Evolutionary conservation across 306 rosid species (phyloP).

Genomic region (Acacia crassicarpa): DNA sequence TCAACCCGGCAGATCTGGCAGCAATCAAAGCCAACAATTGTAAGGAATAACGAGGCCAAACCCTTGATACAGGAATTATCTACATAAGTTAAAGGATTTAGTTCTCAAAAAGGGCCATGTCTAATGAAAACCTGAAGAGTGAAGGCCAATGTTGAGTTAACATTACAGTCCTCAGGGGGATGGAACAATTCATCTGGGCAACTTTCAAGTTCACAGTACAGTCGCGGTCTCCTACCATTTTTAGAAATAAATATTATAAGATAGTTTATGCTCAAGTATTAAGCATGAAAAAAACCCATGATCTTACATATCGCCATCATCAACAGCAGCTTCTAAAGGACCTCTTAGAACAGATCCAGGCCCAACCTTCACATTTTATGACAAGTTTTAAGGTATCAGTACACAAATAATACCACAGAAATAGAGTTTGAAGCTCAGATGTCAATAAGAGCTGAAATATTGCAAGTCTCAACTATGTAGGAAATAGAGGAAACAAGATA

Average conservation of each 20-base stretch:
- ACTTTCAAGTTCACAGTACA: slow-evolving; percentile 70
- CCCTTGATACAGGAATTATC: slow-evolving; percentile 16
- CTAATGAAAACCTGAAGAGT: slow-evolving; percentile 86
- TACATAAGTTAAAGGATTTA: slow-evolving; percentile 40
- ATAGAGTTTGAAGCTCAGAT: slow-evolving; percentile 19
- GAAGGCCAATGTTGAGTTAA: slow-evolving; percentile 91
- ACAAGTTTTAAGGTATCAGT: slow-evolving; percentile 32
- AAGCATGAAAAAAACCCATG: slow-evolving; percentile 5
- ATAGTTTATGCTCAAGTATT: slow-evolving; percentile 1
- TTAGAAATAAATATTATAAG: slow-evolving; percentile 24
- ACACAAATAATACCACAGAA: slow-evolving; percentile 20
- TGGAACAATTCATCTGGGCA: slow-evolving; percentile 88
- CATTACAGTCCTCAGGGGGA: slow-evolving; percentile 96
- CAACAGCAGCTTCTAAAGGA: slow-evolving; percentile 60
- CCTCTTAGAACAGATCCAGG: slow-evolving; percentile 87
- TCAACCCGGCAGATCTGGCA: slow-evolving; percentile 94
- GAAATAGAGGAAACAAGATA: slow-evolving; percentile 26
- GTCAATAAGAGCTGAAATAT: slow-evolving; percentile 16
- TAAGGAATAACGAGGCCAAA: background rate
- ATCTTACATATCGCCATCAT: slow-evolving; percentile 48
- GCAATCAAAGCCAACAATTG: slow-evolving; percentile 38
- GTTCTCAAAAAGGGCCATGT: slow-evolving; percentile 28
- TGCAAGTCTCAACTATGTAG: slow-evolving; percentile 13
- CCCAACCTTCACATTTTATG: slow-evolving; percentile 67
- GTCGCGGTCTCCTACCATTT: slow-evolving; percentile 59